phyloP scores from a whole-genome alignment of 352 stramenopile genomes.

The Pythium monospermum region DNA sequence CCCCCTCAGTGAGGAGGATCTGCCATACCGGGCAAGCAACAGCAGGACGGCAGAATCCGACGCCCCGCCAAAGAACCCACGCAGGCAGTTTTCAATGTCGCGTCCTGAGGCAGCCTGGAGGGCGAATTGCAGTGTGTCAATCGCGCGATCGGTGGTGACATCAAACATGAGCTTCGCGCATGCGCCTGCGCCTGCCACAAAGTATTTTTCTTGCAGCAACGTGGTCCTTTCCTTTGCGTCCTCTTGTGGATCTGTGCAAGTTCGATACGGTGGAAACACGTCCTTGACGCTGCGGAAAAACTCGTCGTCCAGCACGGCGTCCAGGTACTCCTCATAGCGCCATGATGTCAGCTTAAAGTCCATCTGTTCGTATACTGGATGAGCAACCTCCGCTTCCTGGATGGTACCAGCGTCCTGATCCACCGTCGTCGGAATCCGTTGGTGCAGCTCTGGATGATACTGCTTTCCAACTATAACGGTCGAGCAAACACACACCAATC shows the following conservation, averaged over 20 bases:
- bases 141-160: slow-evolving; percentile 3
- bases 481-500: slow-evolving; percentile 18
- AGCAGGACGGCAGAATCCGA: slow-evolving; percentile 4
- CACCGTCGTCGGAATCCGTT: slow-evolving; percentile 2
- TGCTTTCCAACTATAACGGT: slow-evolving; percentile 12
- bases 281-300: slow-evolving; percentile 1
- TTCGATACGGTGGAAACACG: slow-evolving; percentile 8
- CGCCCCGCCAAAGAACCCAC: slow-evolving; percentile 6
- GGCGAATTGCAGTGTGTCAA: slow-evolving; percentile 1
- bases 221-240: slow-evolving; percentile 2
- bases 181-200: slow-evolving; percentile 8
- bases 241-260: not conserved
- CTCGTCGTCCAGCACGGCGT: too few species aligned
- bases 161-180: slow-evolving; percentile 19
- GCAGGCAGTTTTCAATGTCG: slow-evolving; percentile 9
- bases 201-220: slow-evolving; percentile 14
- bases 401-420: too few species aligned
- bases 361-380: too few species aligned
- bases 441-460: slow-evolving; percentile 1
- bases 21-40: slow-evolving; percentile 15
- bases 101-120: not conserved
- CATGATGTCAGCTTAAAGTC: too few species aligned
- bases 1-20: too few species aligned
- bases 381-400: too few species aligned
- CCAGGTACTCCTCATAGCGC: too few species aligned